phyloP scores from a whole-genome alignment of 208 protist genomes.

The Jaenimonas drosophilae region DNA sequence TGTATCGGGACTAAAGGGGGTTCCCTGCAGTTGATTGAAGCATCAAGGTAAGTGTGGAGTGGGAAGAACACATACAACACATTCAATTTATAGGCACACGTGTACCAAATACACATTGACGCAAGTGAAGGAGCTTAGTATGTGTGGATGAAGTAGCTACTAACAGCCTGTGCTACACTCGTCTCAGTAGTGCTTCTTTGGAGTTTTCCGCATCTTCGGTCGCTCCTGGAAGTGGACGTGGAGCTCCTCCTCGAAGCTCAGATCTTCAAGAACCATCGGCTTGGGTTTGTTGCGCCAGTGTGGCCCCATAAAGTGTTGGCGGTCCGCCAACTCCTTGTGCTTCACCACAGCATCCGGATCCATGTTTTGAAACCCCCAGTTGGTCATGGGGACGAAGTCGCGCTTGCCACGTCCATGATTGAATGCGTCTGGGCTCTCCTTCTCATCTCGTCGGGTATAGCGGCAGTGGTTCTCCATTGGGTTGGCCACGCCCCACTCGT shows the following conservation, averaged over 20 bases:
- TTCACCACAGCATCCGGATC: conserved; percentile 75
- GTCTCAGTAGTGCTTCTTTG: conserved; percentile 79
- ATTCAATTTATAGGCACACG: not conserved
- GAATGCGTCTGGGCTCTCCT: conserved; percentile 68
- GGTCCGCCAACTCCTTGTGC: conserved; percentile 82
- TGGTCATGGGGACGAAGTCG: conserved; percentile 89
- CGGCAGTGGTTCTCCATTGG: conserved; percentile 70
- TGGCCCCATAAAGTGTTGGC: conserved; percentile 82
- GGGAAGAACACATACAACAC: conserved; percentile 1
- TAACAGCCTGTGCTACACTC: conserved; percentile 1
- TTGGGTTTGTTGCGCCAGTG: conserved; percentile 78
- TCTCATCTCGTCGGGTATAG: conserved; percentile 45
- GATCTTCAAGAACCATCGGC: conserved; percentile 75
- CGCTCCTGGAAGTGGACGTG: conserved; percentile 81
- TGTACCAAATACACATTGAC: not conserved
- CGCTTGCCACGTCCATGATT: conserved; percentile 65
- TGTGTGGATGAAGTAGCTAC: conserved; percentile 7
- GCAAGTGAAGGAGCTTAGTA: not conserved
- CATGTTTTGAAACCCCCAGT: conserved; percentile 86
- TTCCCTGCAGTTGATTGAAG: too few species aligned
- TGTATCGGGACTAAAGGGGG: too few species aligned
- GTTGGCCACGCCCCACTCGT: conserved; percentile 82
- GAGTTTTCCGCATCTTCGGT: conserved; percentile 84
- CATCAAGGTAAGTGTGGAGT: conserved; percentile 2
- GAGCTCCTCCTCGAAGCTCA: conserved; percentile 85